These are phyloP conservation scores for Zoysia matrella DNA, from an alignment of 202 grass and related monocot genomes.

Conservation along the genomic window DNA sequence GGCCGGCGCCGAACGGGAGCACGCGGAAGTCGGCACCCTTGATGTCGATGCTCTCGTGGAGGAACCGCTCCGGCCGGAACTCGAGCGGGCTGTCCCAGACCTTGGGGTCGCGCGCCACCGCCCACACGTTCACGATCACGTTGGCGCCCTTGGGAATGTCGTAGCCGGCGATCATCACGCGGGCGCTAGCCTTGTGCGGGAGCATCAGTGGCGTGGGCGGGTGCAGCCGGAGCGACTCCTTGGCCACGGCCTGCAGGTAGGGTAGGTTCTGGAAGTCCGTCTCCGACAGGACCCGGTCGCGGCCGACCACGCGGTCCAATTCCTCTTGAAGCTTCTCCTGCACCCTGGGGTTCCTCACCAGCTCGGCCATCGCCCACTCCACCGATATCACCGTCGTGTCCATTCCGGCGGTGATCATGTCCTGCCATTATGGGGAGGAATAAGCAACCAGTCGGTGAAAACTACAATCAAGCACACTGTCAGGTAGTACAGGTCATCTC, in stretches of 20 bases:
- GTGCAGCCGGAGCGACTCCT: conserved; percentile 88
- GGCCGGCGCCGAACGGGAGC: conserved; percentile 78
- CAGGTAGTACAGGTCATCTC: too few relatives aligned
- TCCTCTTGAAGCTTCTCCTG: conserved; percentile 84
- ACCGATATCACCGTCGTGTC: conserved; percentile 94
- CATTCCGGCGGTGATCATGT: conserved; percentile 92
- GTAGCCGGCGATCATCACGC: conserved; percentile 73
- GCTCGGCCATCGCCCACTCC: conserved; percentile 89
- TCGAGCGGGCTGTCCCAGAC: conserved; percentile 74
- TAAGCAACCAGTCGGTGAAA: too few relatives aligned
- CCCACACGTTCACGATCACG: conserved; percentile 86
- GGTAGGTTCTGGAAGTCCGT: conserved; percentile 77
- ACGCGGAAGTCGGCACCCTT: conserved; percentile 88
- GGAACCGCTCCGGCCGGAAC: conserved; percentile 78
- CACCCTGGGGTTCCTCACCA: conserved; percentile 67
- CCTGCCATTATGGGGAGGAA: conserved; percentile 45
- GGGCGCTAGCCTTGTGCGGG: conserved; percentile 69
- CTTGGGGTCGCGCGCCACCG: conserved; percentile 70
- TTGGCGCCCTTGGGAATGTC: conserved; percentile 77
- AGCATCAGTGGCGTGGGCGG: conserved; percentile 92
- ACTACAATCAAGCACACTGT: too few relatives aligned
- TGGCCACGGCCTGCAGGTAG: conserved; percentile 75
- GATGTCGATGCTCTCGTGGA: conserved; percentile 81
- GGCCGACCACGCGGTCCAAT: conserved; percentile 65
- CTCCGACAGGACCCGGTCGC: conserved; percentile 60